phyloP scores from a whole-genome alignment of 1,139 yeast species.

The Pichia sp. region DNA sequence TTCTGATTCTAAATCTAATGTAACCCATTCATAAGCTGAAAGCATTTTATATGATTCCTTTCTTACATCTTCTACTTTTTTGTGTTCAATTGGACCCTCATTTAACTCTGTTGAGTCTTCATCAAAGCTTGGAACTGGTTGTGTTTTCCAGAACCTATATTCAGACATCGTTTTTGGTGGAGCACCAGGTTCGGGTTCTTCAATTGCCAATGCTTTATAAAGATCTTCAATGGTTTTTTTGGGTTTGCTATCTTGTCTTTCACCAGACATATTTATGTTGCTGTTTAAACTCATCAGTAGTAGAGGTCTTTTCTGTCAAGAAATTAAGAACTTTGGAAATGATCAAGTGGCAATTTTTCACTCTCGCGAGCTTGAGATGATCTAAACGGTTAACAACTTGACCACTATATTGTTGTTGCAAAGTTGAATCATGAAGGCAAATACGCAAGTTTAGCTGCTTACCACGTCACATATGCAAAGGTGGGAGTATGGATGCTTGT shows the following conservation, averaged over 20 bases:
- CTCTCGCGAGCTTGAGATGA: not conserved
- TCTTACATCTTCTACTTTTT: constrained; percentile 67
- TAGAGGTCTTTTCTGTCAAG: too few relatives aligned
- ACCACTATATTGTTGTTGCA: not conserved
- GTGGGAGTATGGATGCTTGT: not conserved
- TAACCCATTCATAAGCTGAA: constrained; percentile 82
- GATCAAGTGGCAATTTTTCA: not conserved
- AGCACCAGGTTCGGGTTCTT: constrained; percentile 31
- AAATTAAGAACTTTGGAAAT: not conserved
- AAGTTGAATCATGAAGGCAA: not conserved
- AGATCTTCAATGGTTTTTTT: constrained; percentile 42
- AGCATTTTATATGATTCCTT: constrained; percentile 64
- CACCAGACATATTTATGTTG: constrained; percentile 11
- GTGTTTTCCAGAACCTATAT: constrained; percentile 96
- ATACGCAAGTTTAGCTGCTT: not conserved
- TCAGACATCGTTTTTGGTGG: constrained; percentile 74
- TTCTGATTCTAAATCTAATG: constrained; percentile 57
- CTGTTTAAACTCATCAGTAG: too few relatives aligned
- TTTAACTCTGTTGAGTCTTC: constrained; percentile 43
- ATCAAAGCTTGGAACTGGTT: constrained; percentile 80
- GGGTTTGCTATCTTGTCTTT: constrained; percentile 6
- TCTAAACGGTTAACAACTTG: not conserved
- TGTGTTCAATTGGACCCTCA: constrained; percentile 83
- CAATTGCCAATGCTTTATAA: constrained; percentile 44
- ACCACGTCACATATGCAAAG: not conserved